Evolutionary conservation across 140 eudicot genomes (phyloP).

Genomic region (Anethum foeniculum): DNA sequence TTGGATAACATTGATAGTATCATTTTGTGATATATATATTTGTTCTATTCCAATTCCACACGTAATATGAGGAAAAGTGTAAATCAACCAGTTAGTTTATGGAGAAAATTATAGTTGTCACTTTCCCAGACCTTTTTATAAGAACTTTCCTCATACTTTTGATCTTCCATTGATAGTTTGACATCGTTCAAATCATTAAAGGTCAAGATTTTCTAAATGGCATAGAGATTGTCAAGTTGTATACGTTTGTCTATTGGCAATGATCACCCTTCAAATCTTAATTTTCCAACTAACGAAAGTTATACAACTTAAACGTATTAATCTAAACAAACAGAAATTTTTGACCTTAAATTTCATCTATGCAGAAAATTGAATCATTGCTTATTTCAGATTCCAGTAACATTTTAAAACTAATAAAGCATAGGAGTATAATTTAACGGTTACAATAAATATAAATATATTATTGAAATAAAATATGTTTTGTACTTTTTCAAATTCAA

Average conservation of each 20-base stretch:
- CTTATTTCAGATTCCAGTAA: too few relatives aligned
- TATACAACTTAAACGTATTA: too few relatives aligned
- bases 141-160: neutral
- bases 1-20: too few relatives aligned
- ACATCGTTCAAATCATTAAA: neutral
- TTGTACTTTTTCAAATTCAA: too few relatives aligned
- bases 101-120: neutral
- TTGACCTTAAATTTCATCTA: too few relatives aligned
- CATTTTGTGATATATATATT: neutral
- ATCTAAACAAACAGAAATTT: too few relatives aligned
- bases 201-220: neutral
- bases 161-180: neutral
- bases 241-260: neutral
- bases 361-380: too few relatives aligned
- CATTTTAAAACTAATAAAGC: too few relatives aligned
- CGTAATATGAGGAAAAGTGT: neutral
- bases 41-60: too few relatives aligned
- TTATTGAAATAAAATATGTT: too few relatives aligned
- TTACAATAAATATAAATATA: too few relatives aligned
- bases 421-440: too few relatives aligned
- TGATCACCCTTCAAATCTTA: neutral
- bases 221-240: neutral
- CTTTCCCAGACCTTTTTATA: neutral
- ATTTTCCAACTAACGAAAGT: neutral
- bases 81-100: neutral